Conservation (phyloP, 805 yeast genomes). For the Sugiyamaella qingdaonensis region DNA sequence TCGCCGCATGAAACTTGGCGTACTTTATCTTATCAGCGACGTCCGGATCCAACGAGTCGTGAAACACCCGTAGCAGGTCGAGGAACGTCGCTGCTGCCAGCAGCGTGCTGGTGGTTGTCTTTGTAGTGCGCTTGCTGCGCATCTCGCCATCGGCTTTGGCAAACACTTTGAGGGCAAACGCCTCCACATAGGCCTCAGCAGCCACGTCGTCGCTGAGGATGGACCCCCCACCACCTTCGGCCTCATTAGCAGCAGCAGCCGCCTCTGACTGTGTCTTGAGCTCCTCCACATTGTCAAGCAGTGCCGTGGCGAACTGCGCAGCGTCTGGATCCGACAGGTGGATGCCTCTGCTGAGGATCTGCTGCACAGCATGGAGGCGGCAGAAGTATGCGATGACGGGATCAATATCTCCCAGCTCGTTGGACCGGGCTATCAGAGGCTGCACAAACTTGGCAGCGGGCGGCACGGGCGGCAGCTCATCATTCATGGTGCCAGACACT, state of each 20-base stretch:
- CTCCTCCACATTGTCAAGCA: conserved; percentile 69
- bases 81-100: conserved; percentile 53
- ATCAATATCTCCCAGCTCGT: conserved; percentile 53
- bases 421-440: conserved; percentile 26
- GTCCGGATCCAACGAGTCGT: conserved; percentile 32
- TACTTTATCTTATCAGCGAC: conserved; percentile 46
- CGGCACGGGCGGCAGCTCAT: conserved; percentile 20
- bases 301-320: conserved; percentile 53
- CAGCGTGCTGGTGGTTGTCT: conserved; percentile 47
- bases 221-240: conserved; percentile 32
- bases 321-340: conserved; percentile 55
- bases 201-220: conserved; percentile 58
- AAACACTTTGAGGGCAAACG: conserved; percentile 58
- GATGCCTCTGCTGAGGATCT: conserved; percentile 54
- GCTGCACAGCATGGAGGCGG: conserved; percentile 66
- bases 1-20: conserved; percentile 58
- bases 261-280: conserved; percentile 43
- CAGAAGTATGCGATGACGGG: conserved; percentile 74
- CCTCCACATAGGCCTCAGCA: conserved; percentile 51
- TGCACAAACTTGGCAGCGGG: conserved; percentile 24
- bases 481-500: neutral
- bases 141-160: conserved; percentile 48
- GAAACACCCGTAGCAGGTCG: conserved; percentile 44
- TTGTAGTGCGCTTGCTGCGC: conserved; percentile 40
- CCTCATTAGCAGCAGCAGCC: conserved; percentile 31